Evolutionary conservation across 2,329 filamentous ascomycete genomes (phyloP), one percentile per base, ranked within the genome.

Genomic region (Fusarium pininemorale): DNA sequence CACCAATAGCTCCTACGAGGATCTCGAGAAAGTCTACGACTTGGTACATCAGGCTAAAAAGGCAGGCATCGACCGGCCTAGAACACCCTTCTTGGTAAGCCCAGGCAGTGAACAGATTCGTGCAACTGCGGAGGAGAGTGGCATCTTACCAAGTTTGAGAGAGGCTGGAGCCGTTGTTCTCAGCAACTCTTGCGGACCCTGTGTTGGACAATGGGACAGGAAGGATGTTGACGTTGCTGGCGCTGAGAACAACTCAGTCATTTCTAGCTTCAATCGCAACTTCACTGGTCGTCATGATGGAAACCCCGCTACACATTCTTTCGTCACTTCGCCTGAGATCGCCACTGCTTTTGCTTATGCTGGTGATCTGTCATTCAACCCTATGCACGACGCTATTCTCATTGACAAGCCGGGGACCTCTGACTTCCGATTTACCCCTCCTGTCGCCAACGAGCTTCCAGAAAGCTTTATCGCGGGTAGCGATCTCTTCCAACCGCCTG

Each of bases 61-160:
- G 83, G 95, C 98, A 84, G 96, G 96, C 73, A 48, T 60, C 9
- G 80, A 98, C 82, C 98, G 98, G 90, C 90, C 96, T 79, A 98
- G 98, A 89, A 85, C 94, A 75, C 86, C 95, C 72, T 98, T 98
- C 89, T 95, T 94, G 75, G 94, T 98, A 77, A 98, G 96, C 59
- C 96, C 96, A 68, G 96, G 96, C 79, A 97, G 94, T 51, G 96
- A 99, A 87, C 96, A 98, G 86, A 97, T 98, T 78, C 92, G 96
- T 76, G 94, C 95, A 59, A 98, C 95, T 60, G 97, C 97, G 79
- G 93, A 90, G 78, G 92, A 93, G 80, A 94, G 98, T 78, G 95
- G 94, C 66, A 94, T 97, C 84, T 90, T 98, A 60, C 86, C 95
- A 87, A 98, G 95, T 54, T 94, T 99, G 67, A 95, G 98, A 86